Evolutionary conservation across 2,329 filamentous ascomycete species (phyloP).

Genomic region (Ceratocystis papillata): DNA sequence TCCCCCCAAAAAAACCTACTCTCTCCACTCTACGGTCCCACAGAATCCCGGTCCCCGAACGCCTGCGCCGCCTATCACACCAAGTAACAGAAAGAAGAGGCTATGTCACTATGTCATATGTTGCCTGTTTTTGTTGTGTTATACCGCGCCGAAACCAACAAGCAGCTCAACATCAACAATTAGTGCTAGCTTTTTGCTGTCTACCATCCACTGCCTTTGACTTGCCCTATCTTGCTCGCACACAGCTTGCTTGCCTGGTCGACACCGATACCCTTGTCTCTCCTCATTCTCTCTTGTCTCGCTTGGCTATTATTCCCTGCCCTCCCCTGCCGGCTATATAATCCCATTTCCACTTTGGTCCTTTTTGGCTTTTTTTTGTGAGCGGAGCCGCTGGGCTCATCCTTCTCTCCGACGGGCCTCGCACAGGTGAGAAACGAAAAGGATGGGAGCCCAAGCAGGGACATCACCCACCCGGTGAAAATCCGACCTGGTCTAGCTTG

Average conservation of each 20-base stretch:
- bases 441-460: constrained; percentile 1
- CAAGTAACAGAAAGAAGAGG: not conserved
- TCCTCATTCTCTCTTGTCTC: constrained; percentile 10
- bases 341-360: constrained; percentile 1
- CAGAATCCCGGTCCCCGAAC: constrained; percentile 19
- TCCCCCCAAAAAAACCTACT: constrained; percentile 1
- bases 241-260: not conserved
- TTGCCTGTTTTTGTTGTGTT: constrained; percentile 1
- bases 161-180: not conserved
- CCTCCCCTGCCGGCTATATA: constrained; percentile 4
- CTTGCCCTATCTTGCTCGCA: too few relatives aligned
- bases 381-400: constrained; percentile 17
- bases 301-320: constrained; percentile 11
- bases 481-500: not conserved
- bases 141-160: not conserved
- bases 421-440: not conserved
- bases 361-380: constrained; percentile 12
- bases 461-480: not conserved
- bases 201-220: too few relatives aligned
- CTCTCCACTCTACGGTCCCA: constrained; percentile 20
- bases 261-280: constrained; percentile 11
- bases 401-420: constrained; percentile 11
- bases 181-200: not conserved
- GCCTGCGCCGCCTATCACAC: constrained; percentile 16
- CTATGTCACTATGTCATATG: not conserved